phyloP scores from a whole-genome alignment of 2,329 filamentous ascomycete genomes.

The Aspergillus viridinutans region DNA sequence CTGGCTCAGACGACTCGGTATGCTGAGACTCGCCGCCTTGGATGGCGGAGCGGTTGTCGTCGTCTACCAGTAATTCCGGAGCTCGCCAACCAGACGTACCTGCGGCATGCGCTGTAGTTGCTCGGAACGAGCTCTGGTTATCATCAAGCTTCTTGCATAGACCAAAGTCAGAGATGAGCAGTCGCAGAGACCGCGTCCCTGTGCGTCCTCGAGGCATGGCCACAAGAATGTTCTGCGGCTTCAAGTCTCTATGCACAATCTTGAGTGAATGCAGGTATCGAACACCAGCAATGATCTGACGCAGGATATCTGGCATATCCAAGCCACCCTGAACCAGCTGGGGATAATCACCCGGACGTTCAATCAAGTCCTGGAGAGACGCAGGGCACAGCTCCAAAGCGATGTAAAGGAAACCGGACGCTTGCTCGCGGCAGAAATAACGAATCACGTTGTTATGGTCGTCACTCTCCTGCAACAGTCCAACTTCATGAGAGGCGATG shows the following conservation, averaged over 20 bases:
- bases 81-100: slow-evolving; percentile 96
- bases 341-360: slow-evolving; percentile 64
- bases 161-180: slow-evolving; percentile 96
- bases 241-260: slow-evolving; percentile 95
- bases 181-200: slow-evolving; percentile 63
- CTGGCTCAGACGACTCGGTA: slow-evolving; percentile 45
- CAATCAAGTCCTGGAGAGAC: slow-evolving; percentile 85
- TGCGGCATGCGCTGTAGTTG: slow-evolving; percentile 87
- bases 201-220: slow-evolving; percentile 53
- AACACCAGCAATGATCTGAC: slow-evolving; percentile 86
- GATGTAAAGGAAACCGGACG: slow-evolving; percentile 90
- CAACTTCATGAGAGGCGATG: slow-evolving; percentile 90
- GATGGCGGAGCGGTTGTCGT: slow-evolving; percentile 53
- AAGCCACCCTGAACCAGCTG: slow-evolving; percentile 62
- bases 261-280: slow-evolving; percentile 84
- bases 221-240: slow-evolving; percentile 95
- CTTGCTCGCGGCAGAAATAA: slow-evolving; percentile 88
- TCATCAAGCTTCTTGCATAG: slow-evolving; percentile 96
- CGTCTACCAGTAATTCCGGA: slow-evolving; percentile 82
- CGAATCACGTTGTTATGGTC: slow-evolving; percentile 95
- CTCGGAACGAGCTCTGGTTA: slow-evolving; percentile 89
- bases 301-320: slow-evolving; percentile 74
- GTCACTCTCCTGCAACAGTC: slow-evolving; percentile 84
- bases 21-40: slow-evolving; percentile 32
- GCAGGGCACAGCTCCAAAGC: slow-evolving; percentile 91